Percentiles rank a stretch among this genome's conserved stretches.
These are phyloP conservation scores for Xylaria nigripes DNA, from an alignment of 495 filamentous ascomycete genomes.

Conservation along the genomic window DNA sequence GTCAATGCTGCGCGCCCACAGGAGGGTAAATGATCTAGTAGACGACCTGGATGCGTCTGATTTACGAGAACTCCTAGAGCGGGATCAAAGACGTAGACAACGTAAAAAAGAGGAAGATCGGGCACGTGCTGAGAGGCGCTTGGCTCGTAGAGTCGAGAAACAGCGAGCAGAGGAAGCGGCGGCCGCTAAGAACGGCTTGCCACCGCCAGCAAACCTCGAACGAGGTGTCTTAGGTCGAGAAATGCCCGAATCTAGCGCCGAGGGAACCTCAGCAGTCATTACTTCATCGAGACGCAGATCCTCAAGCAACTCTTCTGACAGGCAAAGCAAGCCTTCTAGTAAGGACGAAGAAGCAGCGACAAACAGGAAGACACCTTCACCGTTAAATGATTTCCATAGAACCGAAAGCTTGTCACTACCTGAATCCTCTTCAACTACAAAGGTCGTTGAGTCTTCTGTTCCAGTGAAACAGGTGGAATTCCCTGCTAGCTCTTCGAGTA, in stretches of 20 bases:
- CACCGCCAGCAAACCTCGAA: conserved; percentile 45
- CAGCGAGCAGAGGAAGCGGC: conserved; percentile 43
- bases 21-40: conserved; percentile 69
- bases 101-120: conserved; percentile 63
- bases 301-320: conserved; percentile 20
- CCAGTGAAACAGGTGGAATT: conserved; percentile 6
- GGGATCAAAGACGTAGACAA: conserved; percentile 70
- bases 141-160: conserved; percentile 62
- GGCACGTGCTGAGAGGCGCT: conserved; percentile 57
- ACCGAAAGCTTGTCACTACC: conserved; percentile 24
- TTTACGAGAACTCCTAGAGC: conserved; percentile 73
- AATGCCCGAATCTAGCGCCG: conserved; percentile 35
- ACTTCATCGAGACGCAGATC: conserved; percentile 38
- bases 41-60: conserved; percentile 73
- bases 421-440: conserved; percentile 15
- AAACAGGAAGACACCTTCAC: conserved; percentile 18
- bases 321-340: conserved; percentile 10
- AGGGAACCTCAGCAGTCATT: conserved; percentile 35
- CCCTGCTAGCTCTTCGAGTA: conserved; percentile 18
- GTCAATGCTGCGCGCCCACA: conserved; percentile 57
- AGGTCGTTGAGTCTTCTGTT: conserved; percentile 5
- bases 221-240: conserved; percentile 48
- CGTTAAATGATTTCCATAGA: conserved; percentile 33
- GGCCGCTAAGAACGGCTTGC: conserved; percentile 34
- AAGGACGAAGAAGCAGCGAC: conserved; percentile 13